phyloP scores from a whole-genome alignment of 2,329 filamentous ascomycete genomes.

The Epichloe glyceriae region DNA sequence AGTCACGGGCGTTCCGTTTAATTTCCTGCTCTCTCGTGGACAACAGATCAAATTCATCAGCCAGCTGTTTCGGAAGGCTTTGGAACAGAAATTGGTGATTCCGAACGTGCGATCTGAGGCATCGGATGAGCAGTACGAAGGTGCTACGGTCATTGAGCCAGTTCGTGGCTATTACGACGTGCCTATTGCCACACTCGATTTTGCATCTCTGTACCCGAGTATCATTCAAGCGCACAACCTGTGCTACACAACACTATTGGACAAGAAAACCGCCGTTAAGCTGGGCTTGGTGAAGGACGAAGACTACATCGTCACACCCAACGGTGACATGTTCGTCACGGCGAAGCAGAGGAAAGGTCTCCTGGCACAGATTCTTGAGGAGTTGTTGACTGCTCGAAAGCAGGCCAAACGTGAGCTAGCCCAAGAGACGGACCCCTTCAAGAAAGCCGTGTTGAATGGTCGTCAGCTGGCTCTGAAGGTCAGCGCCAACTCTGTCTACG shows the following conservation, averaged over 20 bases:
- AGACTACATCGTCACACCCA: constrained; percentile 93
- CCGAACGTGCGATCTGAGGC: constrained; percentile 65
- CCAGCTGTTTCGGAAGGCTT: constrained; percentile 87
- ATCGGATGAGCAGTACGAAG: constrained; percentile 85
- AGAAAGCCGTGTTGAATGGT: constrained; percentile 94
- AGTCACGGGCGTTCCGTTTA: constrained; percentile 97
- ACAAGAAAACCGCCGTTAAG: constrained; percentile 60
- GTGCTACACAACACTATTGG: constrained; percentile 85
- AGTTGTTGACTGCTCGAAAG: constrained; percentile 83
- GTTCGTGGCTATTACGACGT: constrained; percentile 88
- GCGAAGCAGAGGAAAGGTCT: constrained; percentile 80
- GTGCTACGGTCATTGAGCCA: constrained; percentile 95
- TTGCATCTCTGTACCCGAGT: constrained; percentile 93
- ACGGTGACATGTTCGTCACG: constrained; percentile 87
- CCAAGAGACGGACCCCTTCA: constrained; percentile 86
- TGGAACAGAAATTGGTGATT: constrained; percentile 87
- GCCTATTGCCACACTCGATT: constrained; percentile 93
- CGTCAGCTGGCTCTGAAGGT: constrained; percentile 91
- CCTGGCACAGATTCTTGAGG: constrained; percentile 88
- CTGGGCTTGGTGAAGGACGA: constrained; percentile 71
- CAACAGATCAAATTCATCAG: constrained; percentile 98
- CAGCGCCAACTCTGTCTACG: constrained; percentile 96
- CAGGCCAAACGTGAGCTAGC: constrained; percentile 84
- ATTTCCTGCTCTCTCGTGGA: constrained; percentile 77
- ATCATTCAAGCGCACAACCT: constrained; percentile 99